Percentiles rank a stretch among this genome's conserved stretches.
phyloP scores from a whole-genome alignment of 306 rosid genomes.

The Bauhinia variegata region DNA sequence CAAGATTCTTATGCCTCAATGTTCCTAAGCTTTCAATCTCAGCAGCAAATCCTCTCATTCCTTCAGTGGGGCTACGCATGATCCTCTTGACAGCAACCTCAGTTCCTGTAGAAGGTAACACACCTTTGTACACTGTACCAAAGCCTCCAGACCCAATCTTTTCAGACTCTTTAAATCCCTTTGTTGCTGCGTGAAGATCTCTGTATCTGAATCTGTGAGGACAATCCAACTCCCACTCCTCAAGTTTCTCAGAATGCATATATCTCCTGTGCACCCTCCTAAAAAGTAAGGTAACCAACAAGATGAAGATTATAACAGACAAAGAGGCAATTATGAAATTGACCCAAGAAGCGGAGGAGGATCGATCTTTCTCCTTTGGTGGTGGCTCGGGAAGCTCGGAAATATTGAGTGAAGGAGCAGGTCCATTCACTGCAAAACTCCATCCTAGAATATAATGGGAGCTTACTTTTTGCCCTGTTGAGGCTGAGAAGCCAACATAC shows the following conservation, averaged over 20 bases:
- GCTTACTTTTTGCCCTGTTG: conserved; percentile 63
- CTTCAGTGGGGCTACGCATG: conserved; percentile 38
- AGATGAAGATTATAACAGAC: conserved; percentile 36
- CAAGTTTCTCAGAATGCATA: conserved; percentile 53
- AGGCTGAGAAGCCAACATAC: conserved; percentile 75
- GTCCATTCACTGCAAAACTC: conserved; percentile 56
- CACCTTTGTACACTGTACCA: conserved; percentile 71
- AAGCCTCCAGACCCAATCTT: conserved; percentile 75
- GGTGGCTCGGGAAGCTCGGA: conserved; percentile 55
- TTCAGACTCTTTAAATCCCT: conserved; percentile 59
- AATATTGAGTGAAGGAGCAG: conserved; percentile 36
- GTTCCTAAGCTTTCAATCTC: conserved; percentile 81
- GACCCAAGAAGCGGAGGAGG: conserved; percentile 34
- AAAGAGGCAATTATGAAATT: conserved; percentile 41
- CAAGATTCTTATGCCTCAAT: conserved; percentile 75
- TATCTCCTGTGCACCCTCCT: conserved; percentile 36
- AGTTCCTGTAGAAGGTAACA: conserved; percentile 46
- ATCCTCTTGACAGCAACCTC: conserved; percentile 74
- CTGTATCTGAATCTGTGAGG: conserved; percentile 68
- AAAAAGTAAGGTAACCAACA: conserved; percentile 34
- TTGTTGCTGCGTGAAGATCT: conserved; percentile 66
- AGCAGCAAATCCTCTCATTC: conserved; percentile 69
- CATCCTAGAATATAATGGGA: conserved; percentile 74
- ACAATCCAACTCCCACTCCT: conserved; percentile 80
- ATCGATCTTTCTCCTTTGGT: conserved; percentile 35